Evolutionary conservation across 208 protist species (phyloP), one percentile per base, ranked within the genome.

Genomic region (Crithidia mellificae): DNA sequence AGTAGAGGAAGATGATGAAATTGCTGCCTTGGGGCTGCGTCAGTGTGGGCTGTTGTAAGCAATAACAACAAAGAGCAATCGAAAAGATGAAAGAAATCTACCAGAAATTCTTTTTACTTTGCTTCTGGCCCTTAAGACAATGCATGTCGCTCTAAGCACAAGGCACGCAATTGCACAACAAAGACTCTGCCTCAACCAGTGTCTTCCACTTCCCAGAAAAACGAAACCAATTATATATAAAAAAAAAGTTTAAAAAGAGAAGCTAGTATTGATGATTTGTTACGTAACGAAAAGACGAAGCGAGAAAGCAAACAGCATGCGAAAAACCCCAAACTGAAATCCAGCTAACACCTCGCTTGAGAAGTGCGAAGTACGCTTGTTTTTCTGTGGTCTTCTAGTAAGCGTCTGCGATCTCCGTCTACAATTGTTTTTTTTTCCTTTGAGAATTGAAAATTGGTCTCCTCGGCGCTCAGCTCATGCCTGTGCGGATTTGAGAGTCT

Each of bases 31-130:
- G n/a, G n/a, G n/a, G n/a, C n/a, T n/a, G 8, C 39, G 51, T 39
- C 51, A 39, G 7, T 39, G 51, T 24, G 39, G 56, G 25, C 12
- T 9, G 43, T 32, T 22, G 36, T 9, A 47, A 50, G 17, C n/a
- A n/a, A n/a, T n/a, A n/a, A n/a, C n/a, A n/a, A n/a, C n/a, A n/a
- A n/a, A n/a, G n/a, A n/a, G 38, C 55, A 34, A 51, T 27, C 34
- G n/a, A 47, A 51, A 27, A 63, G 32, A 53, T n/a, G 47, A 41
- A 41, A 63, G 12, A 19, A 7, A 17, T 59, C 36, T 43, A 46
- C 53, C 4, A 22, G 19, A 25, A 29, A 50, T 29, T 49, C 25
- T 4, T 24, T 32, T 47, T 19, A 5, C 39, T 36, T 36, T 62
- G 36, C 38, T 50, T 36, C 36, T n/a, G 12, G 3, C 52, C 30